A percentile compares a stretch with the other conserved stretches of the same genome.
phyloP scores from a whole-genome alignment of 225 moss, liverwort and hornwort species.

The Pseudoscleropodium purum region DNA sequence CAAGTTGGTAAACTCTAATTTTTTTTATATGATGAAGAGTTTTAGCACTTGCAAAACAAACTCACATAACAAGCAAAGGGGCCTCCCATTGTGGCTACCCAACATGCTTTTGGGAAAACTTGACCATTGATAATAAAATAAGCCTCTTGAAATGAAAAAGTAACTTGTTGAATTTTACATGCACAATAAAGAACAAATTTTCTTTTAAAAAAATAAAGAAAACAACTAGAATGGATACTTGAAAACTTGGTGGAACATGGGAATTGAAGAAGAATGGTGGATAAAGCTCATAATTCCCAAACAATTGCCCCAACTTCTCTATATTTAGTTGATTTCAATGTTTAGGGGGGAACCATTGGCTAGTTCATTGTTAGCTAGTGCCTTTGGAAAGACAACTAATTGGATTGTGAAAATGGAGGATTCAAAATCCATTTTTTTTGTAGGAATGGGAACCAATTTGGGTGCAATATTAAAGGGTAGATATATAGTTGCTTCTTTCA shows the following conservation, averaged over 20 bases:
- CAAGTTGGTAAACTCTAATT: background rate
- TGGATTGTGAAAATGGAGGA: background rate
- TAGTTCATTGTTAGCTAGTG: background rate
- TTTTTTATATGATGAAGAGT: rapidly evolving
- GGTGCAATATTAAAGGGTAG: background rate
- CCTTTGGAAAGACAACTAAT: background rate
- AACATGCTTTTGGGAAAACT: rapidly evolving
- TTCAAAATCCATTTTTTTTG: background rate
- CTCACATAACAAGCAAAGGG: background rate
- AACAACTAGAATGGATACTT: rapidly evolving
- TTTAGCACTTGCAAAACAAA: rapidly evolving
- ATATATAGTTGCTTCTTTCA: rapidly evolving
- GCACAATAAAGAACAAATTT: rapidly evolving
- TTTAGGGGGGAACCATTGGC: rapidly evolving
- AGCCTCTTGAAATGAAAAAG: rapidly evolving
- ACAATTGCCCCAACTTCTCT: background rate
- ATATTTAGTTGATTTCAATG: rapidly evolving
- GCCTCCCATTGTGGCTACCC: rapidly evolving
- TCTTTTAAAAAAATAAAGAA: background rate
- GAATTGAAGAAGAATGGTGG: background rate
- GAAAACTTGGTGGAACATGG: rapidly evolving
- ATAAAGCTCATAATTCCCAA: too few relatives aligned
- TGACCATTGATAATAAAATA: background rate
- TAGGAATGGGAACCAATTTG: rapidly evolving
- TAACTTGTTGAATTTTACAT: background rate